phyloP scores from a whole-genome alignment of 2,329 filamentous ascomycete species.

The Pseudogymnoascus sp. region DNA sequence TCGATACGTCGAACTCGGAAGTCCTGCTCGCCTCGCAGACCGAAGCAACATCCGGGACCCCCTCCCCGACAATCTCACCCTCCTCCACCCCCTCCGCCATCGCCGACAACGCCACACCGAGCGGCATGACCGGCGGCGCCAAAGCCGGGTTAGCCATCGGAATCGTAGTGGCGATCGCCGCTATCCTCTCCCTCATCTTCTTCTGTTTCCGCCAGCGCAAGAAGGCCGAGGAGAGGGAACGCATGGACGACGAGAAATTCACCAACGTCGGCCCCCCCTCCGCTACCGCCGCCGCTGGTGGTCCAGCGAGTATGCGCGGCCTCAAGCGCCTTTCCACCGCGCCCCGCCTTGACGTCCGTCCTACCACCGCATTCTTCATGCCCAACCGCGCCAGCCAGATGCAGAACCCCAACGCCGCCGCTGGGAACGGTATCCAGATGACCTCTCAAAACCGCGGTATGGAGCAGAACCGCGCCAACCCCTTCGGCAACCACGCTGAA shows the following conservation, averaged over 20 bases:
- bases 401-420: constrained; percentile 15
- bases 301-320: constrained; percentile 12
- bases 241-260: constrained; percentile 57
- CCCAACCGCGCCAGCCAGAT: constrained; percentile 48
- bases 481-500: constrained; percentile 59
- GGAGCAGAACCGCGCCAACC: constrained; percentile 48
- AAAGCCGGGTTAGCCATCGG: constrained; percentile 79
- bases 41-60: constrained; percentile 11
- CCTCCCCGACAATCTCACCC: constrained; percentile 3
- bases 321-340: constrained; percentile 40
- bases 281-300: constrained; percentile 19
- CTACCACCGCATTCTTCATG: constrained; percentile 70
- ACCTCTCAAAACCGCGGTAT: constrained; percentile 33
- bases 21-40: neutral
- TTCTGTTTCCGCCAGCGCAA: constrained; percentile 63
- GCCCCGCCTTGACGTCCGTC: constrained; percentile 75
- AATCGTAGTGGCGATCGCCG: constrained; percentile 59
- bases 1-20: constrained; percentile 4
- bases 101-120: neutral
- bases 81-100: constrained; percentile 10
- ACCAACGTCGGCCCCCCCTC: constrained; percentile 33
- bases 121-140: constrained; percentile 35
- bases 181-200: constrained; percentile 59
- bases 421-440: constrained; percentile 38
- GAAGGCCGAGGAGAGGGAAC: constrained; percentile 50